Evolutionary conservation across 257 asterid species (phyloP).

Genomic region (Solanum acaule): DNA sequence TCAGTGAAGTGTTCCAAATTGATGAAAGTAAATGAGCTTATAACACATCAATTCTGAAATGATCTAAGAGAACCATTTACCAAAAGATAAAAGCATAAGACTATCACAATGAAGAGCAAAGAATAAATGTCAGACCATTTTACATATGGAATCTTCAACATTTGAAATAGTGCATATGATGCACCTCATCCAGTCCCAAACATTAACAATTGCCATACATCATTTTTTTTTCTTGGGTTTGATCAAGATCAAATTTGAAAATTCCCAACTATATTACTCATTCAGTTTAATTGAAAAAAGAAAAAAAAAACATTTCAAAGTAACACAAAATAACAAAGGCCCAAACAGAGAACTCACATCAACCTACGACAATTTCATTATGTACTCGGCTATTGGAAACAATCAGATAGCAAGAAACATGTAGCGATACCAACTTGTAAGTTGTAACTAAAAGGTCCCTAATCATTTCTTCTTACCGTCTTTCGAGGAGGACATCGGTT

Average conservation of each 20-base stretch:
- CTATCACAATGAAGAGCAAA: not conserved
- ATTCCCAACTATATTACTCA: not conserved
- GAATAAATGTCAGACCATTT: not conserved
- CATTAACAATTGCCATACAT: not conserved
- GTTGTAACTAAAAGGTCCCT: not conserved
- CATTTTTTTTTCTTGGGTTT: not conserved
- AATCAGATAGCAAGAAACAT: not conserved
- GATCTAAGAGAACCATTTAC: not conserved
- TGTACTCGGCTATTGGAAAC: not conserved
- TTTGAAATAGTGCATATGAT: not conserved
- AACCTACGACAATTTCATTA: not conserved
- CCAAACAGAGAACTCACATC: not conserved
- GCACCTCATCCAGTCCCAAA: not conserved
- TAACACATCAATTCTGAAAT: not conserved
- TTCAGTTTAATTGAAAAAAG: not conserved
- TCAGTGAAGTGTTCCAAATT: not conserved
- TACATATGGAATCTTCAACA: not conserved
- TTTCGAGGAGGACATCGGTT: constrained; percentile 36
- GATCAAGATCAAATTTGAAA: not conserved
- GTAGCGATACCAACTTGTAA: not conserved
- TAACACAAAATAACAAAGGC: not conserved
- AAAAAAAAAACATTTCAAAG: not conserved
- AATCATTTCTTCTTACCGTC: constrained; percentile 23
- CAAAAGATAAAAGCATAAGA: not conserved
- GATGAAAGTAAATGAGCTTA: not conserved